phyloP scores from a whole-genome alignment of 1,139 yeast genomes.

The Lodderomyces parapsilosis region DNA sequence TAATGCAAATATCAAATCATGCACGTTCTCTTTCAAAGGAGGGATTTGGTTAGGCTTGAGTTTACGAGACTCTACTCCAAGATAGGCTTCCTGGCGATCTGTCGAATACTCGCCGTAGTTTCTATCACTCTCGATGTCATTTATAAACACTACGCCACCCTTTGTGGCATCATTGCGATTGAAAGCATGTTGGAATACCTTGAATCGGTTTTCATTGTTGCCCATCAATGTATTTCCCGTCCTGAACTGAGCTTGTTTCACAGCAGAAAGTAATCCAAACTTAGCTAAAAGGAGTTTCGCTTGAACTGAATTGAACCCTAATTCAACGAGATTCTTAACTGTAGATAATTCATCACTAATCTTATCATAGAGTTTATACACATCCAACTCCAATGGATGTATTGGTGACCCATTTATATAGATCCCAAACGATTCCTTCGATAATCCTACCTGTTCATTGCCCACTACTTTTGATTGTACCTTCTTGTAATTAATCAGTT shows the following conservation, averaged over 20 bases:
- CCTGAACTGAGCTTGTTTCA: slow-evolving; percentile 31
- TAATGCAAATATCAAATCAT: slow-evolving; percentile 71
- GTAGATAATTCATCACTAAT: slow-evolving; percentile 35
- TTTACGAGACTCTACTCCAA: slow-evolving; percentile 25
- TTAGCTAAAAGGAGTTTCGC: slow-evolving; percentile 41
- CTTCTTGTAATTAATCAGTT: slow-evolving; percentile 13
- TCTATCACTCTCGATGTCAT: slow-evolving; percentile 68
- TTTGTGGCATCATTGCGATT: slow-evolving; percentile 20
- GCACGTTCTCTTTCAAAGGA: slow-evolving; percentile 68
- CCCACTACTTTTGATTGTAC: slow-evolving; percentile 23
- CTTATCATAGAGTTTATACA: slow-evolving; percentile 37
- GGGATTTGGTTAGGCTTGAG: slow-evolving; percentile 62
- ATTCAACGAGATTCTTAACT: slow-evolving; percentile 25
- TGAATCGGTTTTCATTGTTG: slow-evolving; percentile 37
- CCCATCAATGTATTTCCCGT: slow-evolving; percentile 39
- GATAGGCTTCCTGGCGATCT: slow-evolving; percentile 42
- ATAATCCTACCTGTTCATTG: slow-evolving; percentile 34
- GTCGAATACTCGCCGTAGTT: slow-evolving; percentile 48
- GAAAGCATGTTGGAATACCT: slow-evolving; percentile 31
- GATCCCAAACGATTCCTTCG: slow-evolving; percentile 47
- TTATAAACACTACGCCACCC: slow-evolving; percentile 66
- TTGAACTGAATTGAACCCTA: slow-evolving; percentile 37
- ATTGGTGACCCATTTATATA: slow-evolving; percentile 64
- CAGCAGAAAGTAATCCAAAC: slow-evolving; percentile 44
- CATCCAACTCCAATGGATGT: slow-evolving; percentile 42